Conservation (phyloP, 2,329 filamentous ascomycete genomes). For the Penicillium sp. region DNA sequence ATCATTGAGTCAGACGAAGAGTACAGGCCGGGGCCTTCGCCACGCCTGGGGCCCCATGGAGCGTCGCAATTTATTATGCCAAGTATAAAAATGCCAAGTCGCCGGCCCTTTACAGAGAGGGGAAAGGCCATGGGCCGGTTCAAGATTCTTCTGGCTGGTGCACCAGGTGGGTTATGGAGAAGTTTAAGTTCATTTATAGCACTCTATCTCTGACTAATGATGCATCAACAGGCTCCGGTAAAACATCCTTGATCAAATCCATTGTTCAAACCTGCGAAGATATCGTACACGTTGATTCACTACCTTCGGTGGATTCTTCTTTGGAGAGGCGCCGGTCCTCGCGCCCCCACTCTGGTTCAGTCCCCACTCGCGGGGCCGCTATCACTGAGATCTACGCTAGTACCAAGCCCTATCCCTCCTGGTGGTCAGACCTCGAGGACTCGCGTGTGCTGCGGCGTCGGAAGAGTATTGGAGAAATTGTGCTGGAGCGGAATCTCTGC, state of each 20-base stretch:
- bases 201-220: background rate
- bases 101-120: conserved; percentile 83
- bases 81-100: conserved; percentile 84
- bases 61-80: conserved; percentile 92
- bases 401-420: conserved; percentile 80
- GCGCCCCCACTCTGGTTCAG: conserved; percentile 20
- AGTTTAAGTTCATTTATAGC: background rate
- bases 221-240: conserved; percentile 66
- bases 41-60: conserved; percentile 36
- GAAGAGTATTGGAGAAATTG: conserved; percentile 71
- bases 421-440: conserved; percentile 82
- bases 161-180: conserved; percentile 58
- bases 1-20: conserved; percentile 59
- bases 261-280: conserved; percentile 85
- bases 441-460: conserved; percentile 60
- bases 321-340: conserved; percentile 21
- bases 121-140: conserved; percentile 82
- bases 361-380: conserved; percentile 22
- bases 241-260: conserved; percentile 84
- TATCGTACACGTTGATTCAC: conserved; percentile 81
- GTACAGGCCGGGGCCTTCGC: conserved; percentile 35
- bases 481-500: conserved; percentile 88
- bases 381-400: conserved; percentile 74
- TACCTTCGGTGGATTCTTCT: conserved; percentile 16
- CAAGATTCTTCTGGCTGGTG: conserved; percentile 84